Base-by-base conservation (phyloP, 345 rosid genomes). In the Salix purpurea region DNA sequence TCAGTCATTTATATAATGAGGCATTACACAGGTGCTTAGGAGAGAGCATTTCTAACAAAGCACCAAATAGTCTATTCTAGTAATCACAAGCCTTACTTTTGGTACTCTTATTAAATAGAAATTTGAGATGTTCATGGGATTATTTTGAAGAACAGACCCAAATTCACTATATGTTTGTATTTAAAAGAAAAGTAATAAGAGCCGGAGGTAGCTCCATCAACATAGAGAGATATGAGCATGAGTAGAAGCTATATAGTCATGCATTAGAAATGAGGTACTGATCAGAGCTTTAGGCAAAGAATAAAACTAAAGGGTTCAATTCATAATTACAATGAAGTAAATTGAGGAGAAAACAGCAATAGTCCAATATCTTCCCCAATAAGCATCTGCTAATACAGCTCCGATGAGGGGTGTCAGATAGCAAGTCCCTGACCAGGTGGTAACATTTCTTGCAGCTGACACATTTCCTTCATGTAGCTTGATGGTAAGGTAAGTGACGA, bases 311-410 rank as follows among this genome's bases (percentile, higher is more conserved):
- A 0, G 32, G 74, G 72, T 40, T 69, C 14, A 42, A 69, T 3
- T 7, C 54, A 71, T 39, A 65, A 79, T 74, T 87, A 93, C 98
- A 71, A 91, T 81, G 82, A 93, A 90, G 79, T 96, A 93, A 67
- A 92, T 86, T 5, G 90, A 85, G 42, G 98, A 96, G 89, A 96
- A 93, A 65, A 84, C 76, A 78, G 95, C 98, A 12, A 96, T 96
- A 1, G 99, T 93, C 97, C 97, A 89, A 90, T 93, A 96, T 91
- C 98, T 80, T 79, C 99, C 99, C 97, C 97, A 92, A 69, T 90
- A 96, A 44, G 98, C 94, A 90, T 96, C 99, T 36, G 98, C 99
- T 67, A 96, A 19, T 28, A 91, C 79, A 16, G 98, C 96, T 73
- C 99, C 99, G 74, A 91, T 87, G 64, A 96, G 93, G 74, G 99